Evolutionary conservation across 108 stramenopile genomes (phyloP).

Genomic region (Cyclotella kingstonii): DNA sequence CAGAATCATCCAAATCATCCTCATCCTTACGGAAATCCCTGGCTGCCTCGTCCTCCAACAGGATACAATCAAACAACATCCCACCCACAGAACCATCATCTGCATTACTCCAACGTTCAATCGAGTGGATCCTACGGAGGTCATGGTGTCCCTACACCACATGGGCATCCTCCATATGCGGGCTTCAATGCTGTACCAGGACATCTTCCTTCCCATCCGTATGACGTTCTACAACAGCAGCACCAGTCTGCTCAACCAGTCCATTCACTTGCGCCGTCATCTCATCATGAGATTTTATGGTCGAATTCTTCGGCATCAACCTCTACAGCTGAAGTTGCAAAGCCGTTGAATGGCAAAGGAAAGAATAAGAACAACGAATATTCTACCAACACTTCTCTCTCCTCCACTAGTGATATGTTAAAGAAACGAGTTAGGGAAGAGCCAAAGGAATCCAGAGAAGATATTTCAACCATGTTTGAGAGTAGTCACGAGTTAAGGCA

Average conservation of each 20-base stretch:
- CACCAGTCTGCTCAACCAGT: background rate
- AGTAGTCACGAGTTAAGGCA: background rate
- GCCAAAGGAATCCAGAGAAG: conserved; percentile 12
- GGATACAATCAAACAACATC: background rate
- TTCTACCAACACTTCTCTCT: too few relatives aligned
- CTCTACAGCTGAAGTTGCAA: background rate
- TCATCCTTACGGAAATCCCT: background rate
- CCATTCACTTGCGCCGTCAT: background rate
- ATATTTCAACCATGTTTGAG: background rate
- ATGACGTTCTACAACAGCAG: too few relatives aligned
- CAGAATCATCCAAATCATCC: background rate
- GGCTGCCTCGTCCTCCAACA: background rate
- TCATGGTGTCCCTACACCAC: conserved; percentile 3
- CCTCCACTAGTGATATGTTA: background rate
- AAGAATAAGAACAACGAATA: background rate
- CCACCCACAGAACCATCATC: background rate
- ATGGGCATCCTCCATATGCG: conserved; percentile 9
- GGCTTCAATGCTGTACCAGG: background rate
- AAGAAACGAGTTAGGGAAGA: conserved; percentile 7
- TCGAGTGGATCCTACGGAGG: background rate
- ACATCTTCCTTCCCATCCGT: too few relatives aligned
- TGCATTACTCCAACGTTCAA: background rate
- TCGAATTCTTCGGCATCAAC: conserved; percentile 3
- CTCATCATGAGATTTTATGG: background rate
- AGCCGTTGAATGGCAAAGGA: background rate